A percentile compares a stretch with the other conserved stretches of the same genome.
These are phyloP conservation scores for Mortierella claussenii DNA, from an alignment of 192 early-diverging fungal genomes.

Conservation along the genomic window DNA sequence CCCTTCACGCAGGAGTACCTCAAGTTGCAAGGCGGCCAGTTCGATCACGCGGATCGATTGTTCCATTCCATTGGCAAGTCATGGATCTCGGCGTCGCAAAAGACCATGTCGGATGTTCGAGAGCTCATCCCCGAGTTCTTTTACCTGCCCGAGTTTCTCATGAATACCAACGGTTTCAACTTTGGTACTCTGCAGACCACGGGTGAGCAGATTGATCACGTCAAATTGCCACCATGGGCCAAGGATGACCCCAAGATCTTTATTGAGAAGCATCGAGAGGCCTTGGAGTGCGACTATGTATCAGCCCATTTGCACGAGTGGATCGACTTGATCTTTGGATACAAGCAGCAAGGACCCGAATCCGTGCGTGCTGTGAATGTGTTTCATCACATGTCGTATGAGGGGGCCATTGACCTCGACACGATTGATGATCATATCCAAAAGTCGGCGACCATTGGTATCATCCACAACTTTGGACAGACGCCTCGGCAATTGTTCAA, in stretches of 20 bases:
- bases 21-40: slow-evolving; percentile 81
- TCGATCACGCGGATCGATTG: slow-evolving; percentile 86
- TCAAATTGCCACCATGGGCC: slow-evolving; percentile 91
- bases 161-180: slow-evolving; percentile 76
- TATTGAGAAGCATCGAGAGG: slow-evolving; percentile 81
- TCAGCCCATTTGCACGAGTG: slow-evolving; percentile 90
- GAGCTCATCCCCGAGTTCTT: slow-evolving; percentile 98
- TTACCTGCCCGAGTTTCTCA: slow-evolving; percentile 92
- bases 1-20: slow-evolving; percentile 89
- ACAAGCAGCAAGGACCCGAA: slow-evolving; percentile 89
- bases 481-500: slow-evolving; percentile 92
- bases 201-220: slow-evolving; percentile 76
- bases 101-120: slow-evolving; percentile 85
- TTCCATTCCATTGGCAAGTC: slow-evolving; percentile 82
- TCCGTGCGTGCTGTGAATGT: slow-evolving; percentile 91
- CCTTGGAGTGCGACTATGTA: slow-evolving; percentile 87
- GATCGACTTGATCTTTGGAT: slow-evolving; percentile 98
- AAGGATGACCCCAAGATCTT: slow-evolving; percentile 76
- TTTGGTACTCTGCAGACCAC: slow-evolving; percentile 66
- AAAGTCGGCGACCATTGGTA: slow-evolving; percentile 88
- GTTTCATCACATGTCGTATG: slow-evolving; percentile 97
- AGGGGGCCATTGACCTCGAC: slow-evolving; percentile 95
- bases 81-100: slow-evolving; percentile 78
- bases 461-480: slow-evolving; percentile 98
- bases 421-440: slow-evolving; percentile 89